Conservation (phyloP, 169 alveolate species). For the Theileria sp. region DNA sequence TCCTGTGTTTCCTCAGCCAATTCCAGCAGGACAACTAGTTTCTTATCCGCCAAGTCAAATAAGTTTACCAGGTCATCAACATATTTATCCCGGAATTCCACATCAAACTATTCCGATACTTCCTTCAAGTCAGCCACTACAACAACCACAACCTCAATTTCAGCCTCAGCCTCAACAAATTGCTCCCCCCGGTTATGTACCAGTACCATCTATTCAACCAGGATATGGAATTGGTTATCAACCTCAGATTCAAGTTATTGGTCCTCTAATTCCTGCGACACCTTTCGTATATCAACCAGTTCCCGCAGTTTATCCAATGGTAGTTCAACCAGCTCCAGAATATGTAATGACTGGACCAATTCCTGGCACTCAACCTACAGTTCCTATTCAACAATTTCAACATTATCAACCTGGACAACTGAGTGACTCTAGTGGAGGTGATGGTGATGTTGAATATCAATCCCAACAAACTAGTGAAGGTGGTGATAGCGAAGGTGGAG, state of each 20-base stretch:
- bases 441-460: too few relatives aligned
- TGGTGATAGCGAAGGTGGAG: neutral
- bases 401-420: neutral
- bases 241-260: neutral
- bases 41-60: neutral
- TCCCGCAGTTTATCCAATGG: neutral
- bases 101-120: neutral
- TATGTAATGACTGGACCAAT: neutral
- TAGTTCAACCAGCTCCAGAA: too few relatives aligned
- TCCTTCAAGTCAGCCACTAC: neutral
- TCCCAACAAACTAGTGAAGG: too few relatives aligned
- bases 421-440: too few relatives aligned
- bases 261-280: neutral
- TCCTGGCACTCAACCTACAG: neutral
- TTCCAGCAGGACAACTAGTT: neutral
- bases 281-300: neutral
- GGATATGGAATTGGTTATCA: neutral
- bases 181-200: neutral
- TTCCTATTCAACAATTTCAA: neutral
- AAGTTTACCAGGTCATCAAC: neutral
- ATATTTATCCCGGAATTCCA: neutral
- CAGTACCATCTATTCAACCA: neutral
- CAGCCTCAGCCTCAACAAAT: neutral
- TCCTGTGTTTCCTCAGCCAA: neutral
- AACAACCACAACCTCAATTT: too few relatives aligned